Base-by-base conservation (phyloP, 2,329 filamentous ascomycete genomes). In the Seiridium cupressi region DNA sequence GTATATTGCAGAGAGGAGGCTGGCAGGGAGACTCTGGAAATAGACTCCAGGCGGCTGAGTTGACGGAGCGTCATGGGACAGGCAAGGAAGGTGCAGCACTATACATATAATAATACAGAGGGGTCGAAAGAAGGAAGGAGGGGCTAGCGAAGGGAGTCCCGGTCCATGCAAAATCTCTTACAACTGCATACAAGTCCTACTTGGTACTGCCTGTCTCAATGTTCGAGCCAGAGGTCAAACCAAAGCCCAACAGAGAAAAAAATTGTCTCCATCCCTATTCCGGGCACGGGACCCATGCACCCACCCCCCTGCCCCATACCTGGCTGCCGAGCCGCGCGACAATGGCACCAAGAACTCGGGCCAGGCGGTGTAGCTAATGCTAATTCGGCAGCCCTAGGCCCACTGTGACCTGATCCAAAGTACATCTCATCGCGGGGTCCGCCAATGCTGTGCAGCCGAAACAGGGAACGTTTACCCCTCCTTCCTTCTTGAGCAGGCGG, bases 41-140 rank as follows among this genome's bases (percentile, higher is more conserved):
- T 59, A 59, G 51, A 55, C 44, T 59, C 60, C 57, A 57, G 55
- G 31, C 60, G 60, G 47, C 44, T 47, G 18, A 60, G 60, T 38
- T 44, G 47, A 46, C 57, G 60, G 38, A 61, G 57, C 60, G 60
- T 51, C 60, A 61, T 61, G 48, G 44, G 55, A 44, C 42, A 35
- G 58, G 26, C 38, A 40, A 46, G 38, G 53, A 57, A 42, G 51
- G 32, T 48, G 38, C 36, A 58, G 32, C 35, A 48, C 44, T 57
- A 57, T 57, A 57, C 55, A 46, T 35, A 46, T 44, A 32, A 44
- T 8, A 53, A 42, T 26, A 36, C 35, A 55, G 53, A 44, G 36
- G 53, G n/a, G 36, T 44, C 53, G 38, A 55, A 55, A 44, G 53
- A 55, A 42, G 53, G 53, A 55, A 55, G 53, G 53, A 55, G 53